Evolutionary conservation across 2,329 filamentous ascomycete genomes (phyloP), one percentile per base, ranked within the genome.

Genomic region (Chaetomium sp.): DNA sequence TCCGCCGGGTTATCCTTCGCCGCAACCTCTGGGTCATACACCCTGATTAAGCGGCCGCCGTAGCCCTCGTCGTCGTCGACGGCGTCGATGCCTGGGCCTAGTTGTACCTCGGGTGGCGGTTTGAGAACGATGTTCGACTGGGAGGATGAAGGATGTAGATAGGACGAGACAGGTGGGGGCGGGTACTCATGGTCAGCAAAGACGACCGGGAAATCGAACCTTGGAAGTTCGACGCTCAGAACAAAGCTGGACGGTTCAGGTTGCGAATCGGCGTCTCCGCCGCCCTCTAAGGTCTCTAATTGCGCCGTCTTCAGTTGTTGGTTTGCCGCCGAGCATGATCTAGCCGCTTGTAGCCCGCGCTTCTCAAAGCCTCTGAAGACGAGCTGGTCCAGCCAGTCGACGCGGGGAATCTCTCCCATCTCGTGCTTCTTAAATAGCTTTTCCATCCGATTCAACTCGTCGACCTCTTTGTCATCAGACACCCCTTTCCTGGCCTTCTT

Each of bases 351-450:
- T 2, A 87, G 75, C 25, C 89, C 86, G 64, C 87, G 83, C 78
- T 91, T 95, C 78, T 97, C 94, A 65, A 96, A 89, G 59, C 90
- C 90, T 49, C 94, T 88, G 75, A 96, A 99, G 2, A 97, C 93
- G 71, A 98, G 84, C 73, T 95, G 91, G 75, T 99, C 95, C 51
- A 99, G 85, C 96, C 95, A 99, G 72, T 96, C 92, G 56, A 97
- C 90, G 19, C 93, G 87, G 0, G 92, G 88, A 29, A 99, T 94
- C 75, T 99, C 95, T 21, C 93, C 93, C 90, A 97, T 96, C 75
- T 99, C 96, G 74, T 98, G 95, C 78, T 97, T 96, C 78, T 99
- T 99, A 75, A 99, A 90, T 25, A 98, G 78, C 61, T 87, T 89
- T 74, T 98, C 93, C 70, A 99, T 85, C 21, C 95, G 85, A 72